Percentiles rank a stretch among this genome's conserved stretches.
Evolutionary conservation across 257 asterid species (phyloP).

Genomic region (Solanum sejunctum): DNA sequence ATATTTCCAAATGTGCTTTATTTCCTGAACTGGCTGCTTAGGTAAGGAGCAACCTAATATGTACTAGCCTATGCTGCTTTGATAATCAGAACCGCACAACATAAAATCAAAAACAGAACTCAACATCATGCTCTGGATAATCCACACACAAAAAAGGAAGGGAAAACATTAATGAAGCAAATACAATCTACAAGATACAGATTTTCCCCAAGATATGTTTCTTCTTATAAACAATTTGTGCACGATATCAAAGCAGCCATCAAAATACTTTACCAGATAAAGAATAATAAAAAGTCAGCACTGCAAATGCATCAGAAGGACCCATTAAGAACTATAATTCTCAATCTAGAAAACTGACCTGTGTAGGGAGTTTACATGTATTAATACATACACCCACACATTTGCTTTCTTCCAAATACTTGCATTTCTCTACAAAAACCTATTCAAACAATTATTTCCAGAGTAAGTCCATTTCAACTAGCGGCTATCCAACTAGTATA

Average conservation of each 20-base stretch:
- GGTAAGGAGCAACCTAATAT: background rate
- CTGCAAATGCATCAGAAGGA: background rate
- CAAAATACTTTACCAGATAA: background rate
- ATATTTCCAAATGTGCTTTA: background rate
- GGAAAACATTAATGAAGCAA: background rate
- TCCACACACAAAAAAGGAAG: background rate
- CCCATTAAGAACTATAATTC: background rate
- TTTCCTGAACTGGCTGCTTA: background rate
- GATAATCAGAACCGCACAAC: background rate
- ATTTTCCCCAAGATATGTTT: background rate
- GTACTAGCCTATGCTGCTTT: background rate
- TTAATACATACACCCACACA: conserved; percentile 76
- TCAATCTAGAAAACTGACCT: conserved; percentile 27
- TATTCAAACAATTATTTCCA: conserved; percentile 1
- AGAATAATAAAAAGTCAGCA: background rate
- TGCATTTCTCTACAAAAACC: conserved; percentile 86
- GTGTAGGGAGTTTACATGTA: conserved; percentile 90
- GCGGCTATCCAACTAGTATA: background rate
- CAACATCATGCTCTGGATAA: background rate
- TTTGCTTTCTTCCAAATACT: conserved; percentile 88
- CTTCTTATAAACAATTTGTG: background rate
- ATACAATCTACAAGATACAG: background rate
- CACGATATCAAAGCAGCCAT: background rate
- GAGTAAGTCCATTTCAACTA: background rate
- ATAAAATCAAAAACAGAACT: background rate